Percentiles rank a stretch among this genome's conserved stretches.
Evolutionary conservation across 495 filamentous ascomycete species (phyloP).

Genomic region (Copromyces sp.): DNA sequence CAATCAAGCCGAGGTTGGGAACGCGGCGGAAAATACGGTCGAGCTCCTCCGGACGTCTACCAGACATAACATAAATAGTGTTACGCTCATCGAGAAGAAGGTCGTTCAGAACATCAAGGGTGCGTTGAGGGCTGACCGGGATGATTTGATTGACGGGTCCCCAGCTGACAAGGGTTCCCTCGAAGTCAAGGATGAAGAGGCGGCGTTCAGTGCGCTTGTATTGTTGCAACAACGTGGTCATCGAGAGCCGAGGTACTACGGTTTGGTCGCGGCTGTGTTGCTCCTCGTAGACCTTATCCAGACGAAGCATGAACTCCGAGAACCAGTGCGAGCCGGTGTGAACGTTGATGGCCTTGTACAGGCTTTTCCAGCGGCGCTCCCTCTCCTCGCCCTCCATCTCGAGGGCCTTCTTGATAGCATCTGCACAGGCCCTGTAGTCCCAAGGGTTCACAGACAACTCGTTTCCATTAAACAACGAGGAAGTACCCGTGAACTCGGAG

Average conservation of each 20-base stretch:
- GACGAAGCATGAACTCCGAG: constrained; percentile 53
- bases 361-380: constrained; percentile 57
- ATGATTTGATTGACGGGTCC: constrained; percentile 71
- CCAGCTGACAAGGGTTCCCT: constrained; percentile 81
- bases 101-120: constrained; percentile 69
- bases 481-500: constrained; percentile 87
- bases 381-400: constrained; percentile 67
- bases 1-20: constrained; percentile 71
- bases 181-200: constrained; percentile 83
- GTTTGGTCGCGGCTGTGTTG: constrained; percentile 73
- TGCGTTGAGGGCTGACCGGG: constrained; percentile 65
- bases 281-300: constrained; percentile 66
- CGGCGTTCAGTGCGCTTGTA: constrained; percentile 56
- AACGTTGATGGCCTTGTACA: constrained; percentile 64
- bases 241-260: constrained; percentile 71
- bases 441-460: constrained; percentile 84
- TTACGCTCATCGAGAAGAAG: constrained; percentile 67
- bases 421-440: constrained; percentile 77
- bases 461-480: constrained; percentile 67
- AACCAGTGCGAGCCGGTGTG: constrained; percentile 82
- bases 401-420: constrained; percentile 70
- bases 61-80: constrained; percentile 88
- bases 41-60: constrained; percentile 74
- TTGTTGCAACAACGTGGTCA: constrained; percentile 47
- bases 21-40: constrained; percentile 73